These are phyloP conservation scores for Lenwebbia sp. DNA, from an alignment of 345 rosid species.

Conservation along the genomic window DNA sequence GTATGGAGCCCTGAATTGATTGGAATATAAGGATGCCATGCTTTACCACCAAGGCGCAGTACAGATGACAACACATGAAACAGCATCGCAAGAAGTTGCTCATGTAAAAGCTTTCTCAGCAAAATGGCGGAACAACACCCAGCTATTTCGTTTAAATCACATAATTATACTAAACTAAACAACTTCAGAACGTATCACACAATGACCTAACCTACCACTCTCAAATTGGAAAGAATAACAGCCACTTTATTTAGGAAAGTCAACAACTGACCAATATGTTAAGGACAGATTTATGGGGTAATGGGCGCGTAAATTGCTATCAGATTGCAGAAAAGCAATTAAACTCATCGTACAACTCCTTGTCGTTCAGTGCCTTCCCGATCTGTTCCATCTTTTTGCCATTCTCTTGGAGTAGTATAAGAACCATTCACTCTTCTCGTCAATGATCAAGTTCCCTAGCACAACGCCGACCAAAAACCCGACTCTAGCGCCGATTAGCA, in stretches of 20 bases:
- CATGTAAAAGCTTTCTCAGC: background rate
- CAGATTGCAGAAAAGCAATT: background rate
- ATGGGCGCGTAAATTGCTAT: too few species aligned
- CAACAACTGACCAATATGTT: background rate
- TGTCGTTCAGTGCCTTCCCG: rapidly evolving
- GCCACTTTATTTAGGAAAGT: too few species aligned
- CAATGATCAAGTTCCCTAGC: background rate
- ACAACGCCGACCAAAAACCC: background rate
- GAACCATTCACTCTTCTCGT: background rate
- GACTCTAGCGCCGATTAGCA: too few species aligned
- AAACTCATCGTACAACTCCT: background rate
- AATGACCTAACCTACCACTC: background rate
- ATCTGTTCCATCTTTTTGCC: background rate
- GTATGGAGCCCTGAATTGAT: too few species aligned
- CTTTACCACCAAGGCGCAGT: background rate
- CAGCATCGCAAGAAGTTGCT: background rate
- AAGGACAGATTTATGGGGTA: background rate
- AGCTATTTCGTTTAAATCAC: background rate
- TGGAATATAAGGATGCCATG: background rate
- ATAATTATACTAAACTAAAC: too few species aligned
- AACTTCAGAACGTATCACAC: background rate
- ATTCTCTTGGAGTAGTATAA: too few species aligned
- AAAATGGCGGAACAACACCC: background rate
- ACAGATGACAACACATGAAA: background rate
- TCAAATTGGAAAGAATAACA: background rate